phyloP scores from a whole-genome alignment of 148 eudicot species.

The Fagopyrum esculentum region DNA sequence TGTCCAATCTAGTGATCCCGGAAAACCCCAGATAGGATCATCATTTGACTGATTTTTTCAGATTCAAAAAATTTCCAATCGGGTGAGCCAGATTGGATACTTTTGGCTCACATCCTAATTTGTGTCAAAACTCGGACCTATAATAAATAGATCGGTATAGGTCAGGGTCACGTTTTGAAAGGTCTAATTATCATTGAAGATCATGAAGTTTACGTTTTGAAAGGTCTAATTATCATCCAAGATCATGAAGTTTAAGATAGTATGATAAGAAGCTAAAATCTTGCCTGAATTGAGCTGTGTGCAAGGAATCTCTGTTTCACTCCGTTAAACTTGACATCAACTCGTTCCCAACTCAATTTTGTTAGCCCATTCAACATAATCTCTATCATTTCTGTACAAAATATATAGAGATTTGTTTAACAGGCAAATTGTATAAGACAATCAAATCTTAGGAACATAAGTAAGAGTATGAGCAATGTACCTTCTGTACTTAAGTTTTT shows the following conservation, averaged over 20 bases:
- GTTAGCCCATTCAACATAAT: slow-evolving; percentile 64
- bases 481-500: slow-evolving; percentile 56
- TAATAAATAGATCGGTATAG: too few relatives aligned
- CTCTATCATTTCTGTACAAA: slow-evolving; percentile 37
- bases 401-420: not conserved
- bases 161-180: too few relatives aligned
- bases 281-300: slow-evolving; percentile 81
- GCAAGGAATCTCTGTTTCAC: slow-evolving; percentile 67
- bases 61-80: too few relatives aligned
- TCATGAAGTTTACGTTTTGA: not conserved
- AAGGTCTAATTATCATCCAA: not conserved
- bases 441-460: not conserved
- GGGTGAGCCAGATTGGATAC: too few relatives aligned
- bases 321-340: slow-evolving; percentile 78
- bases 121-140: too few relatives aligned
- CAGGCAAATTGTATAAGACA: not conserved
- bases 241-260: not conserved
- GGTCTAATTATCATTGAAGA: not conserved
- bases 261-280: slow-evolving; percentile 11
- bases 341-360: slow-evolving; percentile 72
- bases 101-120: too few relatives aligned
- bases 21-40: too few relatives aligned
- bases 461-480: slow-evolving; percentile 19
- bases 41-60: too few relatives aligned
- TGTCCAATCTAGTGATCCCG: too few relatives aligned